These are phyloP conservation scores for Penicillium sp. DNA, from an alignment of 2,329 filamentous ascomycete genomes.

Conservation along the genomic window DNA sequence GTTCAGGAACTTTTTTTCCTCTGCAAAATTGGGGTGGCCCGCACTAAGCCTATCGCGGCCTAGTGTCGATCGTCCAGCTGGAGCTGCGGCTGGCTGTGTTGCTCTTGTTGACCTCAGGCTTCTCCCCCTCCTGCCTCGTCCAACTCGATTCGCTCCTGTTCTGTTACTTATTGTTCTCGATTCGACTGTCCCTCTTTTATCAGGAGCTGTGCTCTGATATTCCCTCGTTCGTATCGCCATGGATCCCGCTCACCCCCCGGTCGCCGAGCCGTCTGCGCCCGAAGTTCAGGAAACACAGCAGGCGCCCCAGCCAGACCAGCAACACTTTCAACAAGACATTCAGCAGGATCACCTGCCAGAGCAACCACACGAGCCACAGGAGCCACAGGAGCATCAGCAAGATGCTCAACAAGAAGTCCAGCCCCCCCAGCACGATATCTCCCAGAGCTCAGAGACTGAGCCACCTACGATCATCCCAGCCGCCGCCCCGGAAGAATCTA, in stretches of 20 bases:
- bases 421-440: not conserved
- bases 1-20: slow-evolving; percentile 40
- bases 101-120: slow-evolving; percentile 23
- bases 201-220: slow-evolving; percentile 10
- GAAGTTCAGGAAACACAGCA: slow-evolving; percentile 10
- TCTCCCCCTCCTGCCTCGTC: slow-evolving; percentile 1
- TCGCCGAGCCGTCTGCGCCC: slow-evolving; percentile 27
- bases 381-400: not conserved
- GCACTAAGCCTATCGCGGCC: slow-evolving; percentile 39
- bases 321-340: not conserved
- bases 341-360: slow-evolving; percentile 13
- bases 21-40: slow-evolving; percentile 29
- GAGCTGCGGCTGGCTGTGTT: slow-evolving; percentile 23
- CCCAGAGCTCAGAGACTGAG: slow-evolving; percentile 25
- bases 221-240: slow-evolving; percentile 3
- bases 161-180: not conserved
- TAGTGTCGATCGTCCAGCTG: slow-evolving; percentile 37
- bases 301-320: slow-evolving; percentile 24
- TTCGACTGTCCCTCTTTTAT: slow-evolving; percentile 6
- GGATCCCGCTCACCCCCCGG: slow-evolving; percentile 25
- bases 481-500: slow-evolving; percentile 45
- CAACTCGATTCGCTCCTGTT: slow-evolving; percentile 18
- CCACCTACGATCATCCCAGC: slow-evolving; percentile 33
- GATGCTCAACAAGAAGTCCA: not conserved
- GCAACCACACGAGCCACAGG: not conserved